Evolutionary conservation across 345 rosid genomes (phyloP).

Genomic region (Durio zibethinus): DNA sequence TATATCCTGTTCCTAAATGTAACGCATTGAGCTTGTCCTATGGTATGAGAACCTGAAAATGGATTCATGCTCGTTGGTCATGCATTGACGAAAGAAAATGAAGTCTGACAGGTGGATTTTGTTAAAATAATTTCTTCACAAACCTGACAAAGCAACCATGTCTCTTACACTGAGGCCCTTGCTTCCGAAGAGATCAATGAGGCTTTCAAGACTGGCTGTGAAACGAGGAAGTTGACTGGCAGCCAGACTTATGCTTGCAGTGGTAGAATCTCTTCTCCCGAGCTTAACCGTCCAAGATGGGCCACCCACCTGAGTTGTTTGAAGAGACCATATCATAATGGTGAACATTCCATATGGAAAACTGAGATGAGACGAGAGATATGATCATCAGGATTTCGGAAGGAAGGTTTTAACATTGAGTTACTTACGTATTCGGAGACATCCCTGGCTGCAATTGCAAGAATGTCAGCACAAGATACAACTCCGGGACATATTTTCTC

Average conservation of each 20-base stretch:
- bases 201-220: slow-evolving; percentile 29
- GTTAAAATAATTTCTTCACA: neutral
- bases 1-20: slow-evolving; percentile 44
- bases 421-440: slow-evolving; percentile 33
- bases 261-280: slow-evolving; percentile 27
- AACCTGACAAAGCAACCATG: slow-evolving; percentile 56
- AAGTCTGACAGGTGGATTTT: neutral
- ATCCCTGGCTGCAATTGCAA: slow-evolving; percentile 58
- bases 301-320: slow-evolving; percentile 33
- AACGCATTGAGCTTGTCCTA: slow-evolving; percentile 51
- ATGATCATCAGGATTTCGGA: neutral
- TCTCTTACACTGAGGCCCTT: slow-evolving; percentile 52
- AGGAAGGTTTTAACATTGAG: neutral
- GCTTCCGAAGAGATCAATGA: slow-evolving; percentile 31
- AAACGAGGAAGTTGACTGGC: slow-evolving; percentile 45
- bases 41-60: slow-evolving; percentile 33
- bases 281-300: slow-evolving; percentile 41
- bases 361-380: neutral
- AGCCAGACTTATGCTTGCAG: slow-evolving; percentile 36
- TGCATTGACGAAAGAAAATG: neutral
- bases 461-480: slow-evolving; percentile 64
- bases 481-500: slow-evolving; percentile 51
- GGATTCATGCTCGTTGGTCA: neutral
- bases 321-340: neutral
- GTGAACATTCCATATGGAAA: neutral